Percentiles rank a stretch among this genome's conserved stretches.
Conservation (phyloP, 306 rosid genomes). For the Boehmeria nivea region DNA sequence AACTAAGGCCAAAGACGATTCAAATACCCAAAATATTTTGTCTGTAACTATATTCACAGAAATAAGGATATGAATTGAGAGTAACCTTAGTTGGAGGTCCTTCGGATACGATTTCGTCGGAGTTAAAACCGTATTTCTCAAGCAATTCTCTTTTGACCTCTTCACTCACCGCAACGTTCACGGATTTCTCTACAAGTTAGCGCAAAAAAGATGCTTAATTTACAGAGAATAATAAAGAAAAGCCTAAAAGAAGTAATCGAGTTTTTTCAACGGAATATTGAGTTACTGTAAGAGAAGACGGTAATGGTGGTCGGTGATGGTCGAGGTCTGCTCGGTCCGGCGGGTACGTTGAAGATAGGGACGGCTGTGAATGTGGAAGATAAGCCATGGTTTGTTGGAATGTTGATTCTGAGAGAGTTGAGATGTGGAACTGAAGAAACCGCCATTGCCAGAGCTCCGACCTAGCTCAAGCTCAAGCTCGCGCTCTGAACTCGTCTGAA, state of each 20-base stretch:
- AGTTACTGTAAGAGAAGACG: conserved; percentile 44
- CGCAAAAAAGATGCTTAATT: neutral
- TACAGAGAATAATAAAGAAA: neutral
- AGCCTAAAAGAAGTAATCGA: neutral
- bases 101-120: conserved; percentile 62
- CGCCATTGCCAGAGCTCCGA: conserved; percentile 33
- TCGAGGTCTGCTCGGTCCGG: conserved; percentile 29
- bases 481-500: neutral
- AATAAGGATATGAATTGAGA: neutral
- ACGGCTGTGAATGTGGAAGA: conserved; percentile 17
- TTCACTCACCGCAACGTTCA: conserved; percentile 42
- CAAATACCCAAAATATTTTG: too few relatives aligned
- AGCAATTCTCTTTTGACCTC: conserved; percentile 54
- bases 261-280: neutral
- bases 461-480: neutral
- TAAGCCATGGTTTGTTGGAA: conserved; percentile 24
- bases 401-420: conserved; percentile 32
- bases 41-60: too few relatives aligned
- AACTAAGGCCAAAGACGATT: too few relatives aligned
- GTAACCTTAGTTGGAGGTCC: conserved; percentile 58
- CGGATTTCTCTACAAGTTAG: conserved; percentile 36
- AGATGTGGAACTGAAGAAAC: conserved; percentile 32
- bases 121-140: conserved; percentile 79
- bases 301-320: conserved; percentile 19
- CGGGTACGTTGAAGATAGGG: conserved; percentile 26